These are phyloP conservation scores for Colletotrichum magnum DNA, from an alignment of 2,329 filamentous ascomycete genomes.

Conservation along the genomic window DNA sequence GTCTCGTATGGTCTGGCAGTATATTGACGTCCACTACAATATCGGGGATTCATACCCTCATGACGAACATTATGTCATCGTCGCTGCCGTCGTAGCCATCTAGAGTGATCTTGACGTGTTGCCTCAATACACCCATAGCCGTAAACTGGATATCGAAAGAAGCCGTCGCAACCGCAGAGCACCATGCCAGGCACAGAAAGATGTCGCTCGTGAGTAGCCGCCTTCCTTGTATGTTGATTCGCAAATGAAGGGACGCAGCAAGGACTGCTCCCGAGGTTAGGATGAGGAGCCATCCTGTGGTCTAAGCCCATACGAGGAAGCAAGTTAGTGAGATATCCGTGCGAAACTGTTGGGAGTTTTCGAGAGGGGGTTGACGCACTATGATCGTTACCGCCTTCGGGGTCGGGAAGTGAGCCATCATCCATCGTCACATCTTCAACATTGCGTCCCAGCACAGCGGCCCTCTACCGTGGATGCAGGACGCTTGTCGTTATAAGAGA, in stretches of 20 bases:
- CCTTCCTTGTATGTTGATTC: constrained; percentile 35
- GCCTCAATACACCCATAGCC: constrained; percentile 33
- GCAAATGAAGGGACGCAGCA: constrained; percentile 33
- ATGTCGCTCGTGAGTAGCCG: constrained; percentile 26
- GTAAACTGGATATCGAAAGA: constrained; percentile 38
- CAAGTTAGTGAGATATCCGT: constrained; percentile 11
- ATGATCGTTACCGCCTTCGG: constrained; percentile 40
- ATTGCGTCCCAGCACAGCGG: neutral
- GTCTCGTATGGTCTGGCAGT: neutral
- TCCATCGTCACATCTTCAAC: constrained; percentile 27
- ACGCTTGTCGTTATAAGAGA: constrained; percentile 16
- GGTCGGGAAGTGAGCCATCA: constrained; percentile 38
- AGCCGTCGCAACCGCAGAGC: constrained; percentile 23
- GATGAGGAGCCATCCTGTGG: constrained; percentile 34
- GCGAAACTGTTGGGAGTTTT: neutral
- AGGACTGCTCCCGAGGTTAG: constrained; percentile 35
- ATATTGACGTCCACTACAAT: neutral
- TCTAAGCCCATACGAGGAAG: constrained; percentile 3
- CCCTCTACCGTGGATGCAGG: neutral
- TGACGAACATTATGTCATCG: constrained; percentile 1
- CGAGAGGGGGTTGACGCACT: constrained; percentile 13
- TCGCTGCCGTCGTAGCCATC: constrained; percentile 32
- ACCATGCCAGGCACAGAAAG: constrained; percentile 35
- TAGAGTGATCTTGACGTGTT: constrained; percentile 28
- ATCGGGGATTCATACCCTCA: constrained; percentile 13